Evolutionary conservation across 257 asterid genomes (phyloP).

Genomic region (Thymus mandschuricus): DNA sequence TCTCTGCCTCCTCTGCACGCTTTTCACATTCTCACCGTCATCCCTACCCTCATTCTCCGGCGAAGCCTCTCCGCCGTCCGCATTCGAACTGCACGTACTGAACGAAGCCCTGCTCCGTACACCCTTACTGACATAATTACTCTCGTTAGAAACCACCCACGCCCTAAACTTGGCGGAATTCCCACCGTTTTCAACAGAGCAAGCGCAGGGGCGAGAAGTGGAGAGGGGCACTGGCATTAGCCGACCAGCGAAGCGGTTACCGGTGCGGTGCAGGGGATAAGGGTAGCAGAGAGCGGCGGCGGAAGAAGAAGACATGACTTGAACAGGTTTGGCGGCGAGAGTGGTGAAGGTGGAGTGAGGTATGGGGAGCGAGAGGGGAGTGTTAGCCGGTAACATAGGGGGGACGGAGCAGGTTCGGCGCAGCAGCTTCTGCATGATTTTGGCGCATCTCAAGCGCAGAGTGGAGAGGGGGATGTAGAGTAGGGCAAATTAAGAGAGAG

Average conservation of each 20-base stretch:
- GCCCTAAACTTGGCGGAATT: conserved; percentile 44
- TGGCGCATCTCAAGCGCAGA: conserved; percentile 41
- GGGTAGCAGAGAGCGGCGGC: conserved; percentile 40
- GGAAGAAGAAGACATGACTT: conserved; percentile 45
- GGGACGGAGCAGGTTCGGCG: conserved; percentile 48
- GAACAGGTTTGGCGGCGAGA: conserved; percentile 8
- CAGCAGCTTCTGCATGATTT: conserved; percentile 57
- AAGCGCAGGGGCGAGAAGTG: conserved; percentile 45
- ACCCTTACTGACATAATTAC: conserved; percentile 22
- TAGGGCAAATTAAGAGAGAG: not conserved
- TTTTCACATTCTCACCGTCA: conserved; percentile 39
- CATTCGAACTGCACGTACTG: conserved; percentile 41
- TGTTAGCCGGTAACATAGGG: conserved; percentile 28
- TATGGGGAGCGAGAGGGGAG: conserved; percentile 21
- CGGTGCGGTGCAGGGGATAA: conserved; percentile 13
- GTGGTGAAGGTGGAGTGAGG: conserved; percentile 24
- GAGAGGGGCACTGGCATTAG: conserved; percentile 11
- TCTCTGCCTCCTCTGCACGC: conserved; percentile 64
- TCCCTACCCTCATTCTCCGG: conserved; percentile 30
- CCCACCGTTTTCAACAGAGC: conserved; percentile 33
- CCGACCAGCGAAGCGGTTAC: conserved; percentile 14
- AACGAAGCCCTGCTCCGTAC: conserved; percentile 49
- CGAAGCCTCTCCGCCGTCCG: conserved; percentile 24
- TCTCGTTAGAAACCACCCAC: conserved; percentile 54
- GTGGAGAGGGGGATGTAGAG: not conserved